Evolutionary conservation across 2,329 filamentous ascomycete species (phyloP).

Genomic region (Xylariaceae sp.): DNA sequence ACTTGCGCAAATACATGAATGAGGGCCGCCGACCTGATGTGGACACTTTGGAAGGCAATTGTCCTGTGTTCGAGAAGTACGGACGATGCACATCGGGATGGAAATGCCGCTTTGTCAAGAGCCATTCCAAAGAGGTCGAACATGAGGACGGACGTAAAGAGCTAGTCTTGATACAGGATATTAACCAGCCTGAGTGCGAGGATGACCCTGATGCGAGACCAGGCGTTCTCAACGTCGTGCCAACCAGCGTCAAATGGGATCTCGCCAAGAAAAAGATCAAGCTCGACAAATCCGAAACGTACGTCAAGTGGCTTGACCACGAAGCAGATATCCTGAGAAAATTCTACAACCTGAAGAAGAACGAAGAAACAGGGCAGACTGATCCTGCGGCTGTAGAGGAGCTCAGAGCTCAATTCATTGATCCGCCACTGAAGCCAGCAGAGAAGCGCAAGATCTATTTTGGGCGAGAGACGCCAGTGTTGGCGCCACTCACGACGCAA

Average conservation of each 20-base stretch:
- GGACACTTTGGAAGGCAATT: conserved; percentile 69
- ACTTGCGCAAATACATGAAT: conserved; percentile 78
- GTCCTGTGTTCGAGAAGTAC: conserved; percentile 73
- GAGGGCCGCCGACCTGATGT: conserved; percentile 80
- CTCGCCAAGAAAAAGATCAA: conserved; percentile 68
- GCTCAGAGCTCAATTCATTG: conserved; percentile 73
- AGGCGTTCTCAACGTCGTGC: conserved; percentile 72
- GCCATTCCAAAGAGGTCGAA: conserved; percentile 78
- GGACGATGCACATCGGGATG: conserved; percentile 81
- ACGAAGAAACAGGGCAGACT: conserved; percentile 37
- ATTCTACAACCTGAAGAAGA: conserved; percentile 40
- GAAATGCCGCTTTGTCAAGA: conserved; percentile 88
- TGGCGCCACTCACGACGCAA: conserved; percentile 95
- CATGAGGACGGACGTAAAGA: conserved; percentile 78
- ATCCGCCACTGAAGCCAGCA: conserved; percentile 82
- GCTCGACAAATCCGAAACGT: conserved; percentile 70
- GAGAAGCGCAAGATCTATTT: conserved; percentile 96
- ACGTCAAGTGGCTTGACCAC: conserved; percentile 72
- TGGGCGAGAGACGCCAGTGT: conserved; percentile 82
- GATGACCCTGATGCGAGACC: conserved; percentile 41
- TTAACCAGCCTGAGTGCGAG: conserved; percentile 39
- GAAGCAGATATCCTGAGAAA: conserved; percentile 49
- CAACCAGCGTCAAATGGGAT: conserved; percentile 65
- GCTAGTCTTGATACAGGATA: conserved; percentile 63
- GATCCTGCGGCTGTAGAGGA: conserved; percentile 47